These are phyloP conservation scores for Botrytis sinoallii DNA, from an alignment of 2,329 filamentous ascomycete genomes.

Conservation along the genomic window DNA sequence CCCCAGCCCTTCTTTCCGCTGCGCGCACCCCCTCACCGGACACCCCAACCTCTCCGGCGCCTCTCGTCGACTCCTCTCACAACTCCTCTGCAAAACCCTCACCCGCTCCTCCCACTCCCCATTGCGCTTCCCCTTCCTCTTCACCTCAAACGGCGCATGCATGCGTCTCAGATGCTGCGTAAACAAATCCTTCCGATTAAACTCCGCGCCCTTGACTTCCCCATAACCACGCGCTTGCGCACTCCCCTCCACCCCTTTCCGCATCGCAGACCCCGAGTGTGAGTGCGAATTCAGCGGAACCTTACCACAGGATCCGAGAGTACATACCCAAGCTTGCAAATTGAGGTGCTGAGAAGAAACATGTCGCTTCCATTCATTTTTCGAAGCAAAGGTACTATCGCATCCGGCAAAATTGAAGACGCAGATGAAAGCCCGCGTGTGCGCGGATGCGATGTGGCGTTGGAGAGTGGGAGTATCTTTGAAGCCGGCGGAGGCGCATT, in stretches of 20 bases:
- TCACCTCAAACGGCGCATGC: slow-evolving; percentile 58
- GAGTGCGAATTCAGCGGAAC: slow-evolving; percentile 22
- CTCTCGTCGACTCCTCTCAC: slow-evolving; percentile 57
- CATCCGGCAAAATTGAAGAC: slow-evolving; percentile 79
- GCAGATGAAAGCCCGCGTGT: slow-evolving; percentile 67
- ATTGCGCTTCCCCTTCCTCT: slow-evolving; percentile 40
- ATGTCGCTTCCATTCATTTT: slow-evolving; percentile 97
- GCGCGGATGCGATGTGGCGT: slow-evolving; percentile 45
- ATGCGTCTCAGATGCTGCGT: slow-evolving; percentile 84
- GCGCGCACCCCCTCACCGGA: slow-evolving; percentile 57
- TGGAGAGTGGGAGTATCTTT: slow-evolving; percentile 46
- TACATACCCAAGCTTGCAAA: slow-evolving; percentile 71
- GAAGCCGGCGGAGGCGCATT: slow-evolving; percentile 40
- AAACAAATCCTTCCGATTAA: slow-evolving; percentile 91
- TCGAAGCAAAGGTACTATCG: slow-evolving; percentile 66
- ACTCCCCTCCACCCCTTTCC: slow-evolving; percentile 14
- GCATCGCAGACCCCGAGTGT: background rate
- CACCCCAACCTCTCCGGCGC: slow-evolving; percentile 61
- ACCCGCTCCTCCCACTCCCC: slow-evolving; percentile 53
- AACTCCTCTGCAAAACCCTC: slow-evolving; percentile 54
- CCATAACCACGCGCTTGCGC: background rate
- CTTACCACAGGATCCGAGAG: slow-evolving; percentile 36
- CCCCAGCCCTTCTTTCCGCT: background rate
- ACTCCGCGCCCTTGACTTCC: slow-evolving; percentile 41
- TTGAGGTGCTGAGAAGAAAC: slow-evolving; percentile 76